A percentile compares a stretch with the other conserved stretches of the same genome.
phyloP scores from a whole-genome alignment of 108 stramenopile genomes.

The Hondaea fermentalgiana region DNA sequence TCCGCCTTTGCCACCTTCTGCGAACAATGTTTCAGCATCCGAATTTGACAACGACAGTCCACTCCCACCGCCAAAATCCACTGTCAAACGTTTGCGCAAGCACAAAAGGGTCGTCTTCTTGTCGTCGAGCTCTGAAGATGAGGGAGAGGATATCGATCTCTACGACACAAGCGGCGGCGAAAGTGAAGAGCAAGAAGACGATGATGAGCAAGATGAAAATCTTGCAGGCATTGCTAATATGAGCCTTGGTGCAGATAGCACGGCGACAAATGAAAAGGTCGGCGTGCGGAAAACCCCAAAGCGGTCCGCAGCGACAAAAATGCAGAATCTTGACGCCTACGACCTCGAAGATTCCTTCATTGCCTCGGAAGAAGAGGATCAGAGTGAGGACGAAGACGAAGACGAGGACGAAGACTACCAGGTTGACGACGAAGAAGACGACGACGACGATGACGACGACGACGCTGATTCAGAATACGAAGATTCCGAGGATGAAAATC shows the following conservation, averaged over 20 bases:
- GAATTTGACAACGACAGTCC: too few relatives aligned
- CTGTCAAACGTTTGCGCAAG: neutral
- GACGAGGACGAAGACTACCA: neutral
- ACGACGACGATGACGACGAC: neutral
- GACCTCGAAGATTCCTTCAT: neutral
- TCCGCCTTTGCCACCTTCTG: too few relatives aligned
- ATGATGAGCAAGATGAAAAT: neutral
- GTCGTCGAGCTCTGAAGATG: neutral
- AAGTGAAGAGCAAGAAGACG: neutral
- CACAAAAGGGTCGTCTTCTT: neutral
- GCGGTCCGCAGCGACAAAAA: too few relatives aligned
- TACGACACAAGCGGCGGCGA: neutral
- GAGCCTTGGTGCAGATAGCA: too few relatives aligned
- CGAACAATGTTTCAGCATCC: too few relatives aligned
- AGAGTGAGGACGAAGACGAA: neutral
- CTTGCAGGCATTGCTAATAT: too few relatives aligned
- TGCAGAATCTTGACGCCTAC: neutral
- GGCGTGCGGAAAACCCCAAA: too few relatives aligned
- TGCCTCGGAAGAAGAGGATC: neutral
- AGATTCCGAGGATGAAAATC: neutral
- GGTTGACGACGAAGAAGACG: neutral
- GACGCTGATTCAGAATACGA: neutral
- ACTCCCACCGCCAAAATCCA: neutral
- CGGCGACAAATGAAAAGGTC: too few relatives aligned
- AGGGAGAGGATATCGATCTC: neutral